These are phyloP conservation scores for Biscutella laevigata DNA, from an alignment of 441 rosid species.

Conservation along the genomic window DNA sequence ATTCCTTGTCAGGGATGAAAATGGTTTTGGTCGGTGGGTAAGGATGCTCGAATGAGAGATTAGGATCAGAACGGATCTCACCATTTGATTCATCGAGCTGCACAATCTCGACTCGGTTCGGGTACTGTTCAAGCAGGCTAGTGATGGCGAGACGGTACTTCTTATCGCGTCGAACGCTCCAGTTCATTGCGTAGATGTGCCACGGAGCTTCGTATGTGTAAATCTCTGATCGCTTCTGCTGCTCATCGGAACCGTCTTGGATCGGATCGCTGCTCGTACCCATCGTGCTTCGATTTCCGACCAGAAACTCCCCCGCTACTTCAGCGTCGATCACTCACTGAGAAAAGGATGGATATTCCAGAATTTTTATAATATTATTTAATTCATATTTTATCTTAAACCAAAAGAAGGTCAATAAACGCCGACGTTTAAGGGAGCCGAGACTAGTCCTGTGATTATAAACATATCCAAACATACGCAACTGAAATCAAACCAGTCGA, in stretches of 20 bases:
- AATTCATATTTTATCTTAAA: not conserved
- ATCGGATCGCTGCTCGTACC: conserved; percentile 67
- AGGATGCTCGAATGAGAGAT: conserved; percentile 80
- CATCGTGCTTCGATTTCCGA: conserved; percentile 30
- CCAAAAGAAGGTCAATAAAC: not conserved
- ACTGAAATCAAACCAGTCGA: no score
- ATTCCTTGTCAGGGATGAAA: conserved; percentile 87
- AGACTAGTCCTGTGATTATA: no score
- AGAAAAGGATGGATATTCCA: conserved; percentile 5
- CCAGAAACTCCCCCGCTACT: conserved; percentile 17
- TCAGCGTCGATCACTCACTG: conserved; percentile 15
- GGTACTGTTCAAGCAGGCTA: conserved; percentile 70
- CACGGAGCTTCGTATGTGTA: conserved; percentile 93
- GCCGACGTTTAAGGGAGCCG: not conserved
- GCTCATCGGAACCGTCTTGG: conserved; percentile 76
- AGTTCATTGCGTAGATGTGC: conserved; percentile 96
- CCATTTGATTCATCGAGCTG: conserved; percentile 95
- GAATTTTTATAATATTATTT: not conserved
- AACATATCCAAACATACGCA: no score
- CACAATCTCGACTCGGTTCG: conserved; percentile 76
- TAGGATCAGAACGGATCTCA: conserved; percentile 85
- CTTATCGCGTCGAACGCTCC: conserved; percentile 97
- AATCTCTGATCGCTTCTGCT: conserved; percentile 88
- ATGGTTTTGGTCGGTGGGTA: conserved; percentile 84
- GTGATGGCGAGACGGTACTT: conserved; percentile 94